Conservation (phyloP, 2,329 filamentous ascomycete species). For the Xylaria sp. region DNA sequence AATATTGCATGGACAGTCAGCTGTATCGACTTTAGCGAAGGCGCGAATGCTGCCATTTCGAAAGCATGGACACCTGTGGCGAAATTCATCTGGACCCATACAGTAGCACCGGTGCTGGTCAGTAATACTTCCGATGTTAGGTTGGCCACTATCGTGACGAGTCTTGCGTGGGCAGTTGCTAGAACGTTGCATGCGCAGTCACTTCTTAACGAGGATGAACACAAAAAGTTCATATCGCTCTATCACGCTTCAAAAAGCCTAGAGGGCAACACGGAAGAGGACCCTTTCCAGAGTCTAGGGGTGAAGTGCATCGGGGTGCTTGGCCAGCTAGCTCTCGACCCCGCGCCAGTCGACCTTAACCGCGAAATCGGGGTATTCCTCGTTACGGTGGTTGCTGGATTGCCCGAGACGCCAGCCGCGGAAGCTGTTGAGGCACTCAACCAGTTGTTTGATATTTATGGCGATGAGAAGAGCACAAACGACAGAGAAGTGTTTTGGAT, state of each 20-base stretch:
- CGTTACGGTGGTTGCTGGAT: constrained; percentile 57
- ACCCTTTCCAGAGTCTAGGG: constrained; percentile 66
- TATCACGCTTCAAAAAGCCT: constrained; percentile 63
- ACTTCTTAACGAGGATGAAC: constrained; percentile 58
- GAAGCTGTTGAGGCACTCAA: constrained; percentile 69
- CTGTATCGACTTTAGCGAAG: constrained; percentile 62
- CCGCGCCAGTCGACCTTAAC: constrained; percentile 60
- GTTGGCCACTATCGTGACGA: constrained; percentile 67
- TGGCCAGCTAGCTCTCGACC: constrained; percentile 64
- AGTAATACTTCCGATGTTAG: constrained; percentile 66
- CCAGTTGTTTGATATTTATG: constrained; percentile 71
- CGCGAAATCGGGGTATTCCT: constrained; percentile 69
- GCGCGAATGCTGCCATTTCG: constrained; percentile 58
- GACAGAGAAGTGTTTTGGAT: constrained; percentile 70
- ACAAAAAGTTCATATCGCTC: constrained; percentile 67
- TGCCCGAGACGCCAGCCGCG: constrained; percentile 60
- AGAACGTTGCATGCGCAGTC: constrained; percentile 58
- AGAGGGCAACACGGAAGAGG: constrained; percentile 46
- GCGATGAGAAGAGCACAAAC: constrained; percentile 62
- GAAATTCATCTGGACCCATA: constrained; percentile 61
- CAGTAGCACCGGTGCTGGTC: constrained; percentile 62
- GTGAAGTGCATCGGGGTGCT: constrained; percentile 72
- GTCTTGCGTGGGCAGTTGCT: constrained; percentile 69
- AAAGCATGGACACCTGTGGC: constrained; percentile 60
- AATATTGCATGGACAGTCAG: constrained; percentile 72